Conservation (phyloP, 2,329 filamentous ascomycete species). For the Ambrosiella beaveri region DNA sequence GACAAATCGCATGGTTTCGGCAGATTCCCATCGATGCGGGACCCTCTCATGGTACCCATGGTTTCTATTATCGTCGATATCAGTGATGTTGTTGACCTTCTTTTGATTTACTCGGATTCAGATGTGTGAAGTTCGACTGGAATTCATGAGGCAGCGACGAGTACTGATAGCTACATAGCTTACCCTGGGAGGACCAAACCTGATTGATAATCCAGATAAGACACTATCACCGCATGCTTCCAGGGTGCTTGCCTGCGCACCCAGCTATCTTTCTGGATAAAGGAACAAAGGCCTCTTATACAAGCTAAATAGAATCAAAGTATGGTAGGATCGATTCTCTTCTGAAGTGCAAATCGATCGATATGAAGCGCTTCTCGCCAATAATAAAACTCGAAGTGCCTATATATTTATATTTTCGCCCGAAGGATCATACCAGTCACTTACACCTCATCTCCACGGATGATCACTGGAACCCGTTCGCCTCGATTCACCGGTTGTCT, state of each 20-base stretch:
- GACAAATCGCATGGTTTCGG: conserved; percentile 51
- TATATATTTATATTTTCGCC: too few relatives aligned
- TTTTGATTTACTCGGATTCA: not conserved
- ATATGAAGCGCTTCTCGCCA: too few relatives aligned
- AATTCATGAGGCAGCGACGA: not conserved
- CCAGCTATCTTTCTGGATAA: not conserved
- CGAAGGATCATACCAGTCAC: not conserved
- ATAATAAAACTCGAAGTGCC: too few relatives aligned
- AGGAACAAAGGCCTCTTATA: too few relatives aligned
- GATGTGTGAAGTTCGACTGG: not conserved
- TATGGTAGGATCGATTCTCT: too few relatives aligned
- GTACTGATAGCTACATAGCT: not conserved
- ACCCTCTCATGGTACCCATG: not conserved
- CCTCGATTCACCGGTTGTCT: not conserved
- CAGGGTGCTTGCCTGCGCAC: not conserved
- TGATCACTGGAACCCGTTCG: not conserved
- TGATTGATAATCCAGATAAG: conserved; percentile 12
- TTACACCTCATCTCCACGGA: not conserved
- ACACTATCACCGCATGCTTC: not conserved
- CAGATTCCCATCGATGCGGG: not conserved
- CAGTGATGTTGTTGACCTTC: not conserved
- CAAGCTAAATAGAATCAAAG: too few relatives aligned
- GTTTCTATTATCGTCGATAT: not conserved
- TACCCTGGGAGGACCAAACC: not conserved
- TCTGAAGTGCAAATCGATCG: too few relatives aligned